A percentile compares a stretch with the other conserved stretches of the same genome.
Evolutionary conservation across 2,329 filamentous ascomycete species (phyloP).

Genomic region (Biscogniauxia marginata): DNA sequence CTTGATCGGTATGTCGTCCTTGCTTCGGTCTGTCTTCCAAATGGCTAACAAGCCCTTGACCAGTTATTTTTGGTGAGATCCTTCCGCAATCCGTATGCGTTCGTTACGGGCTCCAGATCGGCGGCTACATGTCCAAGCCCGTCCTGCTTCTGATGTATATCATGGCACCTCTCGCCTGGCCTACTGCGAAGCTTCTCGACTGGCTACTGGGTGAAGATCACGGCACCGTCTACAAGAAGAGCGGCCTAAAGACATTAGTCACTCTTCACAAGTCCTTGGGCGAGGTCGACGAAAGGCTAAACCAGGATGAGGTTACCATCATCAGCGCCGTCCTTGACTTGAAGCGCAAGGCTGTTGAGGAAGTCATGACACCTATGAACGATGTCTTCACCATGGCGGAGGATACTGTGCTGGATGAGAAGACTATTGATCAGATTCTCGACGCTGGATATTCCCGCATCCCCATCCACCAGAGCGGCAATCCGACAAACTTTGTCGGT

Average conservation of each 20-base stretch:
- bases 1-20: slow-evolving; percentile 72
- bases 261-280: slow-evolving; percentile 92
- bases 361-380: slow-evolving; percentile 98
- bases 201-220: slow-evolving; percentile 91
- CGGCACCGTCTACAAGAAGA: slow-evolving; percentile 97
- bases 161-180: slow-evolving; percentile 86
- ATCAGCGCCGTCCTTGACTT: slow-evolving; percentile 95
- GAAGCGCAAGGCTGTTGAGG: slow-evolving; percentile 92
- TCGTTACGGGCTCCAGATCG: slow-evolving; percentile 91
- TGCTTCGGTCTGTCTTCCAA: not conserved
- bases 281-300: slow-evolving; percentile 81
- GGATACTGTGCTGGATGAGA: slow-evolving; percentile 87
- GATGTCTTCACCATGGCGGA: slow-evolving; percentile 98
- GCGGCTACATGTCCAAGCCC: slow-evolving; percentile 86
- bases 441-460: slow-evolving; percentile 95
- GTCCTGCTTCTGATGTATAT: slow-evolving; percentile 91
- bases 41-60: slow-evolving; percentile 21
- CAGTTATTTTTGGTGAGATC: slow-evolving; percentile 97
- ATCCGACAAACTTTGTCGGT: slow-evolving; percentile 84
- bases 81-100: slow-evolving; percentile 96
- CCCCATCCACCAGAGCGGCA: slow-evolving; percentile 85
- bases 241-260: slow-evolving; percentile 92
- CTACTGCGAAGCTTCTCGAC: slow-evolving; percentile 92
- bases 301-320: slow-evolving; percentile 97
- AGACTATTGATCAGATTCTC: slow-evolving; percentile 90